Conservation (phyloP, 495 filamentous ascomycete species). For the Hyphodiscus hymeniophilus region DNA sequence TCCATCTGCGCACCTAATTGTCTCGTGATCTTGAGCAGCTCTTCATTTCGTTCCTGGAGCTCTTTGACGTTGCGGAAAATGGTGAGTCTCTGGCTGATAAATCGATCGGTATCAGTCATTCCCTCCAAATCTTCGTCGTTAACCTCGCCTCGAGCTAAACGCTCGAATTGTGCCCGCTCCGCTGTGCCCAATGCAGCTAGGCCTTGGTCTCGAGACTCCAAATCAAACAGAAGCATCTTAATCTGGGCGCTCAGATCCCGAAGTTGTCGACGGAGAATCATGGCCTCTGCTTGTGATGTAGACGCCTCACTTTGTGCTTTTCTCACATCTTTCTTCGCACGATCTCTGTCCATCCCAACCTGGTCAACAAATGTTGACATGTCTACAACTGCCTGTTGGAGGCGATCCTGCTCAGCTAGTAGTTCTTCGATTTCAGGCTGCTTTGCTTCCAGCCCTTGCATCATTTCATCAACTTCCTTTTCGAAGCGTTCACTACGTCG, state of each 20-base stretch:
- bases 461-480: constrained; percentile 71
- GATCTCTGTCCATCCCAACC: constrained; percentile 50
- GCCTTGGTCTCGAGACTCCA: constrained; percentile 71
- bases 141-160: constrained; percentile 57
- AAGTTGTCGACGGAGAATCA: constrained; percentile 78
- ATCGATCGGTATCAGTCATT: constrained; percentile 68
- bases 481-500: constrained; percentile 61
- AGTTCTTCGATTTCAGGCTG: constrained; percentile 59
- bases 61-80: constrained; percentile 78
- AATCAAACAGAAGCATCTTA: constrained; percentile 78
- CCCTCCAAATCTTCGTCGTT: constrained; percentile 57
- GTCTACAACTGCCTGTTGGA: constrained; percentile 65
- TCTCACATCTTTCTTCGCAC: constrained; percentile 50
- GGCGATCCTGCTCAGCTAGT: constrained; percentile 55
- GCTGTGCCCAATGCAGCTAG: constrained; percentile 59
- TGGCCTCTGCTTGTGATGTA: constrained; percentile 61
- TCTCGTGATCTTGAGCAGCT: constrained; percentile 70
- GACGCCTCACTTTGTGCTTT: constrained; percentile 67
- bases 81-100: constrained; percentile 76
- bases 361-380: constrained; percentile 64
- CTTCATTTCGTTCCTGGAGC: constrained; percentile 81
- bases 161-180: constrained; percentile 58
- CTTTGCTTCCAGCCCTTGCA: constrained; percentile 59
- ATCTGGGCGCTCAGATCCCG: constrained; percentile 85
- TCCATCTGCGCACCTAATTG: constrained; percentile 86